phyloP scores from a whole-genome alignment of 192 early-diverging fungal genomes.

The Linderina pennispora region DNA sequence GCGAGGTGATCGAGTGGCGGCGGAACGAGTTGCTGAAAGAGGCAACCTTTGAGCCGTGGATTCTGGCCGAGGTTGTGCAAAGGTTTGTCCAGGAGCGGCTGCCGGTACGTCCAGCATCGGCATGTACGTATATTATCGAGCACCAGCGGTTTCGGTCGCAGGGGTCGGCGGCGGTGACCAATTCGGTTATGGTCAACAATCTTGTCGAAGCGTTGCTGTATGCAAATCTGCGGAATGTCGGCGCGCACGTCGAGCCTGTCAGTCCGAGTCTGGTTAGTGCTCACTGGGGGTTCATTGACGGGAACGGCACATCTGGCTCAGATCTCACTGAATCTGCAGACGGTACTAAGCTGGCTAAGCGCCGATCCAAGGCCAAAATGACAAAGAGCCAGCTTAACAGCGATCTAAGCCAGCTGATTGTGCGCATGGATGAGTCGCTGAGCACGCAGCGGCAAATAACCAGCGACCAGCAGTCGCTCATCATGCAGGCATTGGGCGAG shows the following conservation, averaged over 20 bases:
- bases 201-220: constrained; percentile 47
- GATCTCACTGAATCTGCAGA: background rate
- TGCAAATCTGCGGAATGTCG: constrained; percentile 25
- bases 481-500: constrained; percentile 12
- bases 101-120: constrained; percentile 14
- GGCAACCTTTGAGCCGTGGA: constrained; percentile 42
- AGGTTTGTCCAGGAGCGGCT: constrained; percentile 24
- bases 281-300: constrained; percentile 21
- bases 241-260: constrained; percentile 28
- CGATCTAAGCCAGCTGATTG: constrained; percentile 2
- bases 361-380: too few species aligned
- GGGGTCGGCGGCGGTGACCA: constrained; percentile 42
- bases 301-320: background rate
- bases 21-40: constrained; percentile 37
- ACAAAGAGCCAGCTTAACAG: background rate
- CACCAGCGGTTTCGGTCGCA: constrained; percentile 48
- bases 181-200: constrained; percentile 48
- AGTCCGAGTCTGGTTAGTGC: constrained; percentile 32
- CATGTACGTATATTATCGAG: constrained; percentile 41
- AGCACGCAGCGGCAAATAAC: constrained; percentile 14
- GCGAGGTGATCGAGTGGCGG: constrained; percentile 33
- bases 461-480: constrained; percentile 7
- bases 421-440: constrained; percentile 17
- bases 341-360: too few species aligned
- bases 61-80: constrained; percentile 25